Evolutionary conservation across 2,329 filamentous ascomycete genomes (phyloP).

Genomic region (Torrubiella hemipterigena): DNA sequence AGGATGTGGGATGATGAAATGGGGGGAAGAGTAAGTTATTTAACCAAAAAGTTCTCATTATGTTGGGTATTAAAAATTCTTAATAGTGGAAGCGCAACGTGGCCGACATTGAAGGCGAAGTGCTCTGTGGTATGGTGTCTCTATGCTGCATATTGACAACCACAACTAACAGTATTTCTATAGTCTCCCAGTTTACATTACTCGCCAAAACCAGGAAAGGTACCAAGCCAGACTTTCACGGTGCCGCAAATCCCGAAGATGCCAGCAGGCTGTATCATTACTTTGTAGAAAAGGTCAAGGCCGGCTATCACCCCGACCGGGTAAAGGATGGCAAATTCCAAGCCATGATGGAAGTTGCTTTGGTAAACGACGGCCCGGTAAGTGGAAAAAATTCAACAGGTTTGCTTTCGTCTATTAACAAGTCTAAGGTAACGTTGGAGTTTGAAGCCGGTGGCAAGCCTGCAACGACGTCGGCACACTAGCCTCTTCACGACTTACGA

Average conservation of each 20-base stretch:
- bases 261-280: conserved; percentile 73
- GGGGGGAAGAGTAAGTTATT: conserved; percentile 45
- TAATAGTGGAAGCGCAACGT: conserved; percentile 84
- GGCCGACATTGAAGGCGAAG: conserved; percentile 76
- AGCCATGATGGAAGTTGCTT: conserved; percentile 94
- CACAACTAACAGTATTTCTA: conserved; percentile 2
- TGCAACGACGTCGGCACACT: not conserved
- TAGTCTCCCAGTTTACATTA: conserved; percentile 95
- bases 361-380: conserved; percentile 76
- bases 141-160: not conserved
- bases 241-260: conserved; percentile 65
- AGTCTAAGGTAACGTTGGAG: conserved; percentile 10
- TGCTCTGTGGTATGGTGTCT: conserved; percentile 66
- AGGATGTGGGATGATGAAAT: conserved; percentile 82
- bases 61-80: conserved; percentile 3
- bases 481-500: not conserved
- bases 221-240: conserved; percentile 89
- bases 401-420: not conserved
- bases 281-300: conserved; percentile 67
- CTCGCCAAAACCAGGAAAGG: conserved; percentile 91
- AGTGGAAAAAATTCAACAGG: conserved; percentile 13
- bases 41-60: conserved; percentile 8
- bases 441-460: conserved; percentile 6
- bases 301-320: conserved; percentile 57
- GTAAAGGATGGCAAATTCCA: conserved; percentile 97